phyloP scores from a whole-genome alignment of 768 basidiomycete genomes.

The Tylopilus intermedius region DNA sequence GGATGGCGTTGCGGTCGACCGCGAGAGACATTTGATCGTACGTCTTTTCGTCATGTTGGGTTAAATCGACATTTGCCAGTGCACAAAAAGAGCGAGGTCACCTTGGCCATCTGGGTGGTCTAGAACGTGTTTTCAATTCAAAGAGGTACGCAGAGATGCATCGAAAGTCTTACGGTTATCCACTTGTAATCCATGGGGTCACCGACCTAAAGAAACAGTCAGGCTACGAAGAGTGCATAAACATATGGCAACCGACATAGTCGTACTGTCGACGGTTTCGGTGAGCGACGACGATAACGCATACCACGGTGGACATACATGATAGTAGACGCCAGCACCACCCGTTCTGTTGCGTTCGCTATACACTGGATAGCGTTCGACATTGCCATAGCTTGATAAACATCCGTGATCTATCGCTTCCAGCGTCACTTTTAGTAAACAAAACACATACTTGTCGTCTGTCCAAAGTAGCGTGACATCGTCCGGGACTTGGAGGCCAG shows the following conservation, averaged over 20 bases:
- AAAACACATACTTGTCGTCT: neutral
- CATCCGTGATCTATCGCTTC: neutral
- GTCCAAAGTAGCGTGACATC: neutral
- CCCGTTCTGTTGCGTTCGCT: neutral
- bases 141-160: neutral
- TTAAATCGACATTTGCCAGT: no score
- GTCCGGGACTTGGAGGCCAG: neutral
- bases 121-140: neutral
- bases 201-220: neutral
- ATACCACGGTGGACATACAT: neutral
- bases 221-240: neutral
- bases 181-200: neutral
- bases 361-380: neutral
- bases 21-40: conserved; percentile 29
- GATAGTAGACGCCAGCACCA: conserved; percentile 2
- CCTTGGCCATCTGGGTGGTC: conserved; percentile 1
- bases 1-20: neutral
- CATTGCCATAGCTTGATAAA: neutral
- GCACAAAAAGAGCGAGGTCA: neutral
- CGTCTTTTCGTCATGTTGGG: neutral
- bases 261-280: neutral
- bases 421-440: no score
- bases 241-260: neutral
- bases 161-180: neutral
- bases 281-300: neutral